Base-by-base conservation (phyloP, 2,329 filamentous ascomycete genomes). In the Venturia oleaginea region DNA sequence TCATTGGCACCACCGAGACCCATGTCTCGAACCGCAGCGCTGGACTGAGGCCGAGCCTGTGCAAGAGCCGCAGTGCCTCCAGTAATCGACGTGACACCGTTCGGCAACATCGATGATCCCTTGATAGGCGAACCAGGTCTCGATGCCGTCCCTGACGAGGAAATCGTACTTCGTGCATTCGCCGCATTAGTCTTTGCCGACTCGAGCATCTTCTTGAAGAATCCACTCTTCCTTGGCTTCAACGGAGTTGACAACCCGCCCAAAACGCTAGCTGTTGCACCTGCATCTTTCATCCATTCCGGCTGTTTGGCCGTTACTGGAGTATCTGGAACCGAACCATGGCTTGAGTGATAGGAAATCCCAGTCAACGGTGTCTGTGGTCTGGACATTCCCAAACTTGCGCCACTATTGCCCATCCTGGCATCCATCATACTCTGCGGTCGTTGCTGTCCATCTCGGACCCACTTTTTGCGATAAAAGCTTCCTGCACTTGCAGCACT, bases 401-500 rank as follows among this genome's bases (percentile, higher is more conserved):
- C 60, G 32, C 60, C 43, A 37, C 42, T 59, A 22, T 46, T 37
- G 30, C 46, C 62, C 19, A 27, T 32, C 13, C 62, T 46, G 5
- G 51, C 19, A 13, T 63, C 62, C 51, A 63, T 55, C 34, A 57
- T 43, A 17, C 62, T 63, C 30, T 37, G 46, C 17, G 62, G 62
- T 57, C 62, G 46, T n/a, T 43, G 32, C 24, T 51, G n/a, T 40
- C 60, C 63, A 60, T n/a, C 38, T 22, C 22, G 55, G 19, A 19
- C 54, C 30, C 30, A 63, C 30, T 66, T 66, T 37, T 61, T 51
- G 34, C 65, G 55, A 37, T 92, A 92, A 68, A 95, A 85, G 76
- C 93, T 97, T 63, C 92, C 94, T 19, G 94, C 94, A 76, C 94
- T 97, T 19, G 94, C 97, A 61, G 92, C 90, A 74, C 93, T 97